Evolutionary conservation across 2,329 filamentous ascomycete species (phyloP), one percentile per base, ranked within the genome.

Genomic region (Monosporascus cannonballus): DNA sequence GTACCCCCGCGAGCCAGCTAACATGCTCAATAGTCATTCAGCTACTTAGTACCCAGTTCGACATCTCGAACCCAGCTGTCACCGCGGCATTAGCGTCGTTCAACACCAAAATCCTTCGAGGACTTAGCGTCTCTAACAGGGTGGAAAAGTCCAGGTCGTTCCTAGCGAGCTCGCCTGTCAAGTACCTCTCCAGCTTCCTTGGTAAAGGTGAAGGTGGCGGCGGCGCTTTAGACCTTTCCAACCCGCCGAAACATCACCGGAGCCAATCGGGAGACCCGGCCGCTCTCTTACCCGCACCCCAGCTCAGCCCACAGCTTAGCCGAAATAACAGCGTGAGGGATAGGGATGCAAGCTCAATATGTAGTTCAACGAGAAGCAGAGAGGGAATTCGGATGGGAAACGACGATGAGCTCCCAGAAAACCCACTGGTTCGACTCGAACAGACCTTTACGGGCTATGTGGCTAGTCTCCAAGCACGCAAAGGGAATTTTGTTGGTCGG

Each of bases 381-480:
- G 76, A 71, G 54, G 70, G 69, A 6, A 67, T 73, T 48, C 71
- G 73, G 36, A 59, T 71, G 22, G 73, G 67, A 24, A 59, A 66
- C 56, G 79, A 82, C n/a, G 78, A 80, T n/a, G 69, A 72, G 7
- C 72, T 70, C 51, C 80, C 79, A 1, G 77, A 85, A 53, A 87
- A 86, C 66, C 85, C 86, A 0, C 73, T 93, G 3, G 78, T 86
- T 47, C 84, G 85, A 49, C 73, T 96, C 2, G 92, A 96, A 69
- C 87, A 95, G 62, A 92, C 89, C 0, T 87, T 96, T 59, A 86
- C 86, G 0, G 87, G 89, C 20, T 95, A 95, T 62, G 82, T 92
- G 46, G 83, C 92, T 45, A 87, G 89, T 38, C 75, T 96, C 34
- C 89, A 94, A 63, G 86, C 87, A 39, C 85, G 91, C 42, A 95